A percentile compares a stretch with the other conserved stretches of the same genome.
Evolutionary conservation across 139 green algal species (phyloP).

Genomic region (Volvox africanus): DNA sequence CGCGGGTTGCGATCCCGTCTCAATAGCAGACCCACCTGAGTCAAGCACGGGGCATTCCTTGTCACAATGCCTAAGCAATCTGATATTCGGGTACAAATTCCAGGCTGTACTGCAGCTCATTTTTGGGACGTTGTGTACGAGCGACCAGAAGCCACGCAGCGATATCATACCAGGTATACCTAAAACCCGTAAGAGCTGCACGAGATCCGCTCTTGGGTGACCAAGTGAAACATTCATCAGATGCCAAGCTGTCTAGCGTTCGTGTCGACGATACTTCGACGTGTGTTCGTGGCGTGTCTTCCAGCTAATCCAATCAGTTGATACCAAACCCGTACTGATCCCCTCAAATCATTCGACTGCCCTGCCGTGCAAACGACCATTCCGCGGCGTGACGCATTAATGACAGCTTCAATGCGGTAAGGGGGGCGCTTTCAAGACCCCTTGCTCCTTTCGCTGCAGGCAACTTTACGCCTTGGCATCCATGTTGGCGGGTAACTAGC

Average conservation of each 20-base stretch:
- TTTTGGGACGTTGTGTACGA: conserved; percentile 41
- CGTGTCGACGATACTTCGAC: not conserved
- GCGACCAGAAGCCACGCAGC: not conserved
- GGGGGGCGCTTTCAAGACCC: not conserved
- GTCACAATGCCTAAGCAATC: conserved; percentile 29
- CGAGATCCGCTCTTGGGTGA: not conserved
- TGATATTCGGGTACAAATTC: not conserved
- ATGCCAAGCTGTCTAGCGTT: not conserved
- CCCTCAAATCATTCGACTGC: too few species aligned
- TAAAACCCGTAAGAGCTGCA: too few species aligned
- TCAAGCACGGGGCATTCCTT: not conserved
- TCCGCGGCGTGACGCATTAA: not conserved
- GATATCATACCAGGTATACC: not conserved
- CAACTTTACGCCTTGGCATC: not conserved
- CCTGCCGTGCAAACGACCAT: too few species aligned
- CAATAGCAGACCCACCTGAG: not conserved
- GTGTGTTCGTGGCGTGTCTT: not conserved
- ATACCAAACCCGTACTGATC: not conserved
- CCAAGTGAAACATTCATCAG: not conserved
- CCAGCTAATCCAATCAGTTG: not conserved
- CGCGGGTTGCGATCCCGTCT: not conserved
- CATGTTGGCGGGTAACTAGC: not conserved
- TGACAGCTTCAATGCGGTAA: not conserved
- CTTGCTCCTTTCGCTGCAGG: not conserved
- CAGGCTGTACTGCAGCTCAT: not conserved